Percentiles rank a stretch among this genome's conserved stretches.
Conservation (phyloP, 1,139 yeast genomes). For the Torulaspora pretoriensis region DNA sequence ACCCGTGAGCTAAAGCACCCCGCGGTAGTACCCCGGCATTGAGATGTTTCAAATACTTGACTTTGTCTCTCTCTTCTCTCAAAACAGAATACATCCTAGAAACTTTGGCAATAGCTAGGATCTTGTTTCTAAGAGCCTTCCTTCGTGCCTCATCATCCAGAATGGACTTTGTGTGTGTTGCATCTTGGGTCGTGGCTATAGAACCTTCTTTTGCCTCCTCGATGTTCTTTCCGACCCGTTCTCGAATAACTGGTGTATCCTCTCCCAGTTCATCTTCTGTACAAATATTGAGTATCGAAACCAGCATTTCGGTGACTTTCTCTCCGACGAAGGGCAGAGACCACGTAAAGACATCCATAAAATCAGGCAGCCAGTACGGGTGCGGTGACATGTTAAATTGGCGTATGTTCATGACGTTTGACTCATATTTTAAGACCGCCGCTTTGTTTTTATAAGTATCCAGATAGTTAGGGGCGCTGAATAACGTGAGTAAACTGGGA, state of each 20-base stretch:
- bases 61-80: conserved; percentile 86
- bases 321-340: conserved; percentile 98
- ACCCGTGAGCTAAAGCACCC: conserved; percentile 80
- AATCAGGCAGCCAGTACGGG: conserved; percentile 96
- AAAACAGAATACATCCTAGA: conserved; percentile 89
- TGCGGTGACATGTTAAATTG: conserved; percentile 92
- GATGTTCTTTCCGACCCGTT: conserved; percentile 16
- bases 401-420: conserved; percentile 89
- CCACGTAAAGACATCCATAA: conserved; percentile 98
- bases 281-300: conserved; percentile 85
- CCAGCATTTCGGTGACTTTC: conserved; percentile 88
- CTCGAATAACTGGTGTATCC: conserved; percentile 29
- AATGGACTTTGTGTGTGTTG: conserved; percentile 17
- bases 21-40: conserved; percentile 74
- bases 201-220: conserved; percentile 1
- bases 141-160: conserved; percentile 35
- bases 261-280: conserved; percentile 91
- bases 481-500: conserved; percentile 86
- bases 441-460: conserved; percentile 95
- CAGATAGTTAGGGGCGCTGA: conserved; percentile 93
- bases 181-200: neutral
- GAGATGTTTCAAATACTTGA: conserved; percentile 69
- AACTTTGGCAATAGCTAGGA: conserved; percentile 90
- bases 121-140: conserved; percentile 76
- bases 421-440: conserved; percentile 86